These are phyloP conservation scores for Actinidia arguta DNA, from an alignment of 179 eudicot genomes.

Conservation along the genomic window DNA sequence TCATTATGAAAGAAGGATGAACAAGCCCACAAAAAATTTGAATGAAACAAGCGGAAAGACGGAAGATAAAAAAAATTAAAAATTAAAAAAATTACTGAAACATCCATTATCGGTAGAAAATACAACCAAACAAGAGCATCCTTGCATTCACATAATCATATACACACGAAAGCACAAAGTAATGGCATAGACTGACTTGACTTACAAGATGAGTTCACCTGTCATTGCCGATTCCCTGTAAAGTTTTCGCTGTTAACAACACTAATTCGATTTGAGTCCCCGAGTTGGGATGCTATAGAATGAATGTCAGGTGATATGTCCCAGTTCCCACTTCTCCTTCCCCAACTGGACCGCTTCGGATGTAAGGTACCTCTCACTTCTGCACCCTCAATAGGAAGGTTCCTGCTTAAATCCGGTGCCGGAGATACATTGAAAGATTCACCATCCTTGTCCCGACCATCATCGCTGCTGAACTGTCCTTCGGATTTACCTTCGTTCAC, in stretches of 20 bases:
- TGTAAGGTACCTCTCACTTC: slow-evolving; percentile 19
- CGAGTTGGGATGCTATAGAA: slow-evolving; percentile 33
- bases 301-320: slow-evolving; percentile 34
- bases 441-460: slow-evolving; percentile 36
- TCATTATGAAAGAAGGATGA: not conserved
- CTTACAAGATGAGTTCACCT: not conserved
- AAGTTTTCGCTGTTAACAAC: slow-evolving; percentile 16
- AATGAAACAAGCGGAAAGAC: not conserved
- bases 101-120: not conserved
- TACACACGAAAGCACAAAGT: slow-evolving; percentile 1
- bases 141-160: slow-evolving; percentile 9
- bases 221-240: slow-evolving; percentile 16
- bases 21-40: not conserved
- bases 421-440: slow-evolving; percentile 33
- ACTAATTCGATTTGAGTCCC: slow-evolving; percentile 35
- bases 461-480: slow-evolving; percentile 21
- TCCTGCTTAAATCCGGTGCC: slow-evolving; percentile 26
- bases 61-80: not conserved
- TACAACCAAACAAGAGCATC: not conserved
- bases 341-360: slow-evolving; percentile 38
- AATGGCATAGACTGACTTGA: not conserved
- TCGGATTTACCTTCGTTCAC: not conserved
- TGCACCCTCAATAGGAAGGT: slow-evolving; percentile 16
- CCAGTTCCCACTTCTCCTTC: slow-evolving; percentile 44
- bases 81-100: not conserved